phyloP scores from a whole-genome alignment of 1,139 yeast genomes.

The Suhomyces chickasaworum region DNA sequence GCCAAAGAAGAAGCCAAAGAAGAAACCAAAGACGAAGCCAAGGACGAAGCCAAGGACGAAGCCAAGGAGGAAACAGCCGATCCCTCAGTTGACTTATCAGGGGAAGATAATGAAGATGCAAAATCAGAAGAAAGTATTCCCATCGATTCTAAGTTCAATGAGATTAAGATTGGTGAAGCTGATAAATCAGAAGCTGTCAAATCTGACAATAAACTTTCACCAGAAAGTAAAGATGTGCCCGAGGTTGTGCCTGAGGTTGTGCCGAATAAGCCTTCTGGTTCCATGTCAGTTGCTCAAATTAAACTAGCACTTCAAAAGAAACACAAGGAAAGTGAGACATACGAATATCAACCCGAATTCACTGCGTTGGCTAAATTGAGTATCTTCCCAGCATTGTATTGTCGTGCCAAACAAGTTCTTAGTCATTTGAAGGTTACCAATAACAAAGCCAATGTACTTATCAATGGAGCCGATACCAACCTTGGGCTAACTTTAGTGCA shows the following conservation, averaged over 20 bases:
- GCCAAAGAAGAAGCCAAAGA: background rate
- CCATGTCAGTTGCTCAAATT: slow-evolving; percentile 4
- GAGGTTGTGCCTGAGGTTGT: background rate
- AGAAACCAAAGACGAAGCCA: background rate
- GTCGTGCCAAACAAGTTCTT: slow-evolving; percentile 44
- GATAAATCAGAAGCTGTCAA: no score
- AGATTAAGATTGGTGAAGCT: slow-evolving; percentile 6
- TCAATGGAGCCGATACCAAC: slow-evolving; percentile 50
- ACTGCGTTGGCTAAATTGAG: slow-evolving; percentile 40
- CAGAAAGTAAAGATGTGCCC: background rate
- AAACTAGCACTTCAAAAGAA: slow-evolving; percentile 2
- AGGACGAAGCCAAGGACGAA: background rate
- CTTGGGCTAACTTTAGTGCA: slow-evolving; percentile 43
- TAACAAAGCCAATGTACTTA: slow-evolving; percentile 32
- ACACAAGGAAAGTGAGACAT: background rate
- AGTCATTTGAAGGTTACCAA: slow-evolving; percentile 25
- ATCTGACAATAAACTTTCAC: background rate
- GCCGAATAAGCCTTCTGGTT: background rate
- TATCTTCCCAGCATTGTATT: slow-evolving; percentile 39
- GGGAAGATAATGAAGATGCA: background rate
- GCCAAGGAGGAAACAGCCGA: background rate
- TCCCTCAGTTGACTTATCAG: no score
- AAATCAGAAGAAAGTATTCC: slow-evolving; percentile 5
- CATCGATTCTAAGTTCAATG: slow-evolving; percentile 6
- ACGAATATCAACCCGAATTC: slow-evolving; percentile 15